Percentiles rank a stretch among this genome's conserved stretches.
Evolutionary conservation across 1,139 yeast genomes (phyloP).

Genomic region (Pichia terricola): DNA sequence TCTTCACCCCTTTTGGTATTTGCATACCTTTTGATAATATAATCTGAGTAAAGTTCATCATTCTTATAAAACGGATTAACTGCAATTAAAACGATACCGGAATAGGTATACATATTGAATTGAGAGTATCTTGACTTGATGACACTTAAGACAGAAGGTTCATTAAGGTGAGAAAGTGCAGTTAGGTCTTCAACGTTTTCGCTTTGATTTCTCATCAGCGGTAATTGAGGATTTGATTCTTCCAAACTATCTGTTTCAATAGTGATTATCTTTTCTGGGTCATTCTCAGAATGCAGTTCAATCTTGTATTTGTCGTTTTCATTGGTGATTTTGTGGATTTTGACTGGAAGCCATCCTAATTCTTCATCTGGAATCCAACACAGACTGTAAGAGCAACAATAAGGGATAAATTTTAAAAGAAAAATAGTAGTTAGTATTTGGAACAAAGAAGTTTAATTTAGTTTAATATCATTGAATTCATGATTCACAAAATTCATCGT

Average conservation of each 20-base stretch:
- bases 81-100: conserved; percentile 95
- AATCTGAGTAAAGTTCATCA: conserved; percentile 84
- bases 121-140: conserved; percentile 83
- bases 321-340: conserved; percentile 49
- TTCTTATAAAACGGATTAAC: conserved; percentile 91
- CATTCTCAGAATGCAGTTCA: conserved; percentile 51
- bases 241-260: conserved; percentile 38
- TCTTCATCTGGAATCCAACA: conserved; percentile 93
- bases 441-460: not conserved
- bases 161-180: conserved; percentile 82
- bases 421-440: conserved; percentile 6
- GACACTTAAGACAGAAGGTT: conserved; percentile 94
- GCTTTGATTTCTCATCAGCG: conserved; percentile 84
- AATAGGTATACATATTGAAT: conserved; percentile 85
- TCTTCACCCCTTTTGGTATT: conserved; percentile 88
- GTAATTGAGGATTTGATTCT: conserved; percentile 48
- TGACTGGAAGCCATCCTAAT: conserved; percentile 89
- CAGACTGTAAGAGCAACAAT: conserved; percentile 36
- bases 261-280: conserved; percentile 41
- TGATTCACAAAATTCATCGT: not conserved
- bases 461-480: not conserved
- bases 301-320: conserved; percentile 46
- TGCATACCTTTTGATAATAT: conserved; percentile 87
- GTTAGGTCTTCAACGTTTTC: conserved; percentile 96
- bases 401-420: not conserved